Base-by-base conservation (phyloP, 1,139 yeast species). In the Yamadazyma triangularis region DNA sequence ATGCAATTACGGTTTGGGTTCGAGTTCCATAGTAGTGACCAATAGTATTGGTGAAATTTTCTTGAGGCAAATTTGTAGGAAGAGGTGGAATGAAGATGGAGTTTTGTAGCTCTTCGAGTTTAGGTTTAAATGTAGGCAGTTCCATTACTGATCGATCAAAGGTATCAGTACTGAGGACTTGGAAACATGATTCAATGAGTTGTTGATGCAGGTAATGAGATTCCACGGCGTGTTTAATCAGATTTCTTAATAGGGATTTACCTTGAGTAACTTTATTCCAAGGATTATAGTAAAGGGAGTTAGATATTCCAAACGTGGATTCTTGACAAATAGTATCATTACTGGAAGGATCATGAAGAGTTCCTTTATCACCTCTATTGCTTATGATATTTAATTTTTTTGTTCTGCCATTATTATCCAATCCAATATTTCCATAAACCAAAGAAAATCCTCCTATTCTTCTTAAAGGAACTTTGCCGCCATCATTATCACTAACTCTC, bases 401-500 rank as follows among this genome's bases (percentile, higher is more conserved):
- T 9, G 70, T 40, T 28, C 48, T 42, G 4, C 51, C 49, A 4
- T 50, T 47, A 10, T 29, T 28, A 27, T 54, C 48, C 11, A 52
- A 30, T 4, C 45, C 41, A 8, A 79, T 51, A 30, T 69, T 65
- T 0, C 96, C 97, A 51, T 79, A 83, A 25, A 91, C 55, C 39
- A 91, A 60, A 6, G 84, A 78, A 53, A 89, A 89, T n/a, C 95
- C 95, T 0, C 95, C 96, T 13, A 88, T 74, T 23, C 65, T 56
- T 7, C 53, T 46, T 18, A 85, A 53, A 20, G 59, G 56, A 4
- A 51, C 45, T 11, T 44, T 36, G 4, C 36, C 40, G 2, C 33
- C 15, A 9, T 23, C 23, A 11, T 31, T 28, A 3, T 23, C 25
- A 4, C 30, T 30, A 2, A 34, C 32, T 22, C 47, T 30, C 11